Evolutionary conservation across 2,329 filamentous ascomycete genomes (phyloP), one percentile per base, ranked within the genome.

Genomic region (Fusarium pseudonygamai): DNA sequence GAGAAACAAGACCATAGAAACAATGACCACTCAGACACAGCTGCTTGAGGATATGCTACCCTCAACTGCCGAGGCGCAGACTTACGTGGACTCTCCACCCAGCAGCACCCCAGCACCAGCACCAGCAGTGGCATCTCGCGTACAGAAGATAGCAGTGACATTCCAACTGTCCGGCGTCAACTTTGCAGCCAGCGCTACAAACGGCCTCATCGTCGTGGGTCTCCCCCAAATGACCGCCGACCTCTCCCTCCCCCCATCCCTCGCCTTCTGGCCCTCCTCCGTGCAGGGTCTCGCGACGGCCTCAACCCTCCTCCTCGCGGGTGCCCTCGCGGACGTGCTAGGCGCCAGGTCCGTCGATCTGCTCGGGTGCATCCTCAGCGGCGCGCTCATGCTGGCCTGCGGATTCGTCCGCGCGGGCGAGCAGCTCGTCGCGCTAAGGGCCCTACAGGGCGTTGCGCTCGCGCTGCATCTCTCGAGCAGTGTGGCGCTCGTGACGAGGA

Each of bases 221-320:
- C 78, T 86, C 1, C 83, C 85, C 9, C 75, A 78, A 16, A 85
- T 87, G 64, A 81, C 83, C 4, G 62, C 71, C 20, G 82, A 83
- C 36, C 73, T 85, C 39, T 58, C 72, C 34, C 70, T 84, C 4
- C 78, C 79, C 13, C 45, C 70, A 10, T 77, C 77, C 2, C 79
- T 84, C n/a, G 77, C 80, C 6, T 80, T 84, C 55, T 84, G 83
- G 83, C 83, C 83, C 3, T 73, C 79, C 2, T 84, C 82, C 6
- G 81, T 82, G 4, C 78, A 79, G 26, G 77, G 76, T 2, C 78
- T 85, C 0, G 78, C 82, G 3, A 80, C 80, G 1, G 83, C 81
- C 0, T 82, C 82, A 0, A 79, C 79, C 0, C 73, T 85, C 22
- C 73, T 85, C 12, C 74, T 85, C 1, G 81, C 83, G 12, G 83